Evolutionary conservation across 1,284 basidiomycete species (phyloP), one percentile per base, ranked within the genome.

Genomic region (Afroboletus lepidellus): DNA sequence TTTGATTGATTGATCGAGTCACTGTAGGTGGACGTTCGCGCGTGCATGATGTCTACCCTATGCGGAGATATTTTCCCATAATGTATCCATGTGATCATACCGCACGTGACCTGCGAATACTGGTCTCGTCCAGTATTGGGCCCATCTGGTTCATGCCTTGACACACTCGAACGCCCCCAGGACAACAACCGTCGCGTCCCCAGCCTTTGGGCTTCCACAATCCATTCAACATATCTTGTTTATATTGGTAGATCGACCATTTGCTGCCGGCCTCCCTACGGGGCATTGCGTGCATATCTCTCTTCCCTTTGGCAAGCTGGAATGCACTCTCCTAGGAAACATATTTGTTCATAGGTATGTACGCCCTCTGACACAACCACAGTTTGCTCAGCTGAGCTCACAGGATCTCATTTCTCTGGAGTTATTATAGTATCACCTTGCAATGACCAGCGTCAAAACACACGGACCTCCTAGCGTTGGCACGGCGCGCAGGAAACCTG

Each of bases 401-500:
- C 25, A 63, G 57, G 53, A 54, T 54, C 50, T 55, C 34, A 37
- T 25, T 50, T 46, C 45, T 51, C 42, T 27, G n/a, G 41, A 42
- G 46, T 50, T 38, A 33, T 46, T 52, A 58, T 54, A 43, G 43
- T 45, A 51, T 48, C 45, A 41, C 41, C 29, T 44, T 45, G 23
- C 61, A 37, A 64, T 64, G 63, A 23, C 62, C 42, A 55, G 53
- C 65, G 50, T 60, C 60, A 66, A 67, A 53, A 24, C 63, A 39
- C 53, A 50, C 33, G 44, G 41, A 33, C 12, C 48, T 18, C 41
- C 58, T 29, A 30, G 47, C 21, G 45, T 54, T 36, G 47, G 43
- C 47, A 51, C 64, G 18, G 69, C 73, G 30, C 72, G 79, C 50
- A 72, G 80, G 53, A 81, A 81, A 62, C 80, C 80, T 30, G 56